These are phyloP conservation scores for Rhytidiadelphus loreus DNA, from an alignment of 225 moss, liverwort and hornwort genomes.

Conservation along the genomic window DNA sequence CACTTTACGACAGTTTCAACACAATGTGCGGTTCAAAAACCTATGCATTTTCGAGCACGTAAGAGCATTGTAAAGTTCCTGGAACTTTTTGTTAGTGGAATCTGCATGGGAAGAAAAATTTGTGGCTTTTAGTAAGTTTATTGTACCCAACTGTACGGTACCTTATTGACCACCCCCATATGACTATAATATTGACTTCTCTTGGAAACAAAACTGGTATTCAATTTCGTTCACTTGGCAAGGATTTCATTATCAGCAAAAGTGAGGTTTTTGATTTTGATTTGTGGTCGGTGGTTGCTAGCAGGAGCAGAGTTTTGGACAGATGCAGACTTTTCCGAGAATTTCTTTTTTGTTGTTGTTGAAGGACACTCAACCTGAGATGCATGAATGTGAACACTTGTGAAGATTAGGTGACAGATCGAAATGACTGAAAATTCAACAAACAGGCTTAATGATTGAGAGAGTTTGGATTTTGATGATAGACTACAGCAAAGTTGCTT, in stretches of 20 bases:
- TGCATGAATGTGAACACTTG: not conserved
- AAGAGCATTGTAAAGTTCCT: too few species aligned
- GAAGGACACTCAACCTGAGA: not conserved
- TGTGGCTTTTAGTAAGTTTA: too few species aligned
- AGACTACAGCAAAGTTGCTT: too few species aligned
- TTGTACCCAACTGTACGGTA: too few species aligned
- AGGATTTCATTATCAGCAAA: not conserved
- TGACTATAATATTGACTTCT: too few species aligned
- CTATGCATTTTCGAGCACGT: not conserved
- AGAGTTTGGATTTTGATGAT: too few species aligned
- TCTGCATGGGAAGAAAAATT: too few species aligned
- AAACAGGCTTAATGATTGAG: too few species aligned
- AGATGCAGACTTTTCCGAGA: not conserved
- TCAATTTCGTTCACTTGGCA: too few species aligned
- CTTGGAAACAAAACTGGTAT: not conserved
- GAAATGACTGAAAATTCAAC: too few species aligned
- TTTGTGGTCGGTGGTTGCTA: not conserved
- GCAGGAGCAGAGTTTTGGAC: not conserved
- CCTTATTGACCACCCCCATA: too few species aligned
- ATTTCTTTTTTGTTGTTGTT: not conserved
- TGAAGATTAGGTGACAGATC: not conserved
- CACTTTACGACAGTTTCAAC: not conserved
- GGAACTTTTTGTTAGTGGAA: too few species aligned
- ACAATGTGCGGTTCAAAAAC: not conserved
- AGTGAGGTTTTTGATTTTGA: not conserved